Base-by-base conservation (phyloP, 1,284 basidiomycete species). In the Phylloboletellus chloephorus region DNA sequence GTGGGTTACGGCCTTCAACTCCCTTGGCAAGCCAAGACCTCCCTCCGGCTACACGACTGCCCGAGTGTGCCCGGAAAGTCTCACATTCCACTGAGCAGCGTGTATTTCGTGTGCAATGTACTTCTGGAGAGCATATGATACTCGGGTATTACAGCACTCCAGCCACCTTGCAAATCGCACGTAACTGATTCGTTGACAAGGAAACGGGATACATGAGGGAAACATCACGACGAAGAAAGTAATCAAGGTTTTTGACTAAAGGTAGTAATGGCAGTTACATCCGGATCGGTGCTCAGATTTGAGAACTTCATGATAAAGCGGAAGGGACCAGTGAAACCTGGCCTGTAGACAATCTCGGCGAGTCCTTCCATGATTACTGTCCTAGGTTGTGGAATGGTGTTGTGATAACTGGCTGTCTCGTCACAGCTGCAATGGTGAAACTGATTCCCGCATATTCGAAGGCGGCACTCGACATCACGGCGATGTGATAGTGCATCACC, bases 191-290 rank as follows among this genome's bases (percentile, higher is more conserved):
- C n/a, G 32, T 32, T n/a, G 6, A 17, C 20, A 33, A 33, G 31
- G 31, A 33, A 21, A 12, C n/a, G 46, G 40, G 41, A 57, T 52
- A 25, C 34, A 60, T 34, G 39, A 43, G 53, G 58, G 34, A 57
- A 45, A 25, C 34, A 36, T 49, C 32, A 26, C 31, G 26, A 44
- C 48, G 48, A 60, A 23, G 46, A 54, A 42, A 41, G 41, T 16
- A 49, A 40, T 59, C 61, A 56, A 56, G 46, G 58, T 56, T 56
- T 56, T 56, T 58, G 40, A 29, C 58, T 56, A 56, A 57, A 60
- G 26, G 44, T 30, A 43, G 56, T 2, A 19, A 20, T 22, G 19
- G 20, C n/a, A 20, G n/a, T 15, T 32, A 32, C 12, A 32, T 32
- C 19, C 52, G 37, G 35, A 19, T 35, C 42, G 50, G 50, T 43